These are phyloP conservation scores for Starmera caribaea DNA, from an alignment of 805 yeast genomes.

Conservation along the genomic window DNA sequence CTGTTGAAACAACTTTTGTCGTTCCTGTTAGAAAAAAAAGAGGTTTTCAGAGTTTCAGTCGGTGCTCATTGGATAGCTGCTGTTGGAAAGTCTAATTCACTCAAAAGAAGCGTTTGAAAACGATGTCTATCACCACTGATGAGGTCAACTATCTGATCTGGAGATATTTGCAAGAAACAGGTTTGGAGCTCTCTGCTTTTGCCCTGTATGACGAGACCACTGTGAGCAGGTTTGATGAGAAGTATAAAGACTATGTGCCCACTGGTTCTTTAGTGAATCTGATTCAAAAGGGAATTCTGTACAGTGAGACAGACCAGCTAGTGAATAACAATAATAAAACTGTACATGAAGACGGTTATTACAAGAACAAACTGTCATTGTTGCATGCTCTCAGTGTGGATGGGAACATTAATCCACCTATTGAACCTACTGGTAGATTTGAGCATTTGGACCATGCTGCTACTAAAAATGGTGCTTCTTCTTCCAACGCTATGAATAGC, in stretches of 20 bases:
- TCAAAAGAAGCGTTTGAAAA: neutral
- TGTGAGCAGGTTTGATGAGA: constrained; percentile 46
- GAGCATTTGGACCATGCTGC: constrained; percentile 8
- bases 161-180: constrained; percentile 86
- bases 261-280: constrained; percentile 74
- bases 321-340: constrained; percentile 26
- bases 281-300: constrained; percentile 80
- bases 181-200: constrained; percentile 64
- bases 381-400: constrained; percentile 44
- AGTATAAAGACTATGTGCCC: constrained; percentile 45
- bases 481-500: constrained; percentile 4
- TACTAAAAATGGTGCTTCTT: constrained; percentile 2
- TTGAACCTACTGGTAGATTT: constrained; percentile 22
- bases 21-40: too few relatives aligned
- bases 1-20: too few relatives aligned
- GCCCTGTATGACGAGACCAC: constrained; percentile 72
- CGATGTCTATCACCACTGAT: constrained; percentile 72
- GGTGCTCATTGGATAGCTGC: too few relatives aligned
- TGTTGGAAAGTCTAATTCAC: too few relatives aligned
- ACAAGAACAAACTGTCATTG: constrained; percentile 33
- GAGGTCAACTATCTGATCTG: constrained; percentile 87
- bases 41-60: too few relatives aligned
- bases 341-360: constrained; percentile 15
- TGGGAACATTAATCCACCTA: constrained; percentile 20
- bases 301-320: constrained; percentile 57